Evolutionary conservation across 2,329 filamentous ascomycete genomes (phyloP).

Genomic region (Colletotrichum aenigma): DNA sequence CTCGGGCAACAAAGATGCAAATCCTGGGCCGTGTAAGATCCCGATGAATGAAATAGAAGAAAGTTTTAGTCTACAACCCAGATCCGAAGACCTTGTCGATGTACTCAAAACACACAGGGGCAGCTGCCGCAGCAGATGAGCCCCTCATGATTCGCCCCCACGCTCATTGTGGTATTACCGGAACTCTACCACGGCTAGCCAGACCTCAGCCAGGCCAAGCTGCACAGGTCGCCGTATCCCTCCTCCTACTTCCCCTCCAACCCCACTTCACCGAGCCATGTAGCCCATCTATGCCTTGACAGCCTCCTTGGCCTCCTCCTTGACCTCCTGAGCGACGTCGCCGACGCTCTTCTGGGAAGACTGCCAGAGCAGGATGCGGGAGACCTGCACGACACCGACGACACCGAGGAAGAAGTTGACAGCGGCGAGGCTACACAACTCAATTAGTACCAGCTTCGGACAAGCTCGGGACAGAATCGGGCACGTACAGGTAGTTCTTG

Average conservation of each 20-base stretch:
- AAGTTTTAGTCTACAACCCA: background rate
- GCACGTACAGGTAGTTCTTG: conserved; percentile 80
- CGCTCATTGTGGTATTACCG: background rate
- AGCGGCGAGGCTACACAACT: conserved; percentile 71
- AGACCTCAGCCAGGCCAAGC: background rate
- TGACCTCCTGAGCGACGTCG: conserved; percentile 41
- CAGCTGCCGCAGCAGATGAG: background rate
- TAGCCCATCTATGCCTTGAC: background rate
- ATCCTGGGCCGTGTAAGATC: background rate
- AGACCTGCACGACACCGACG: conserved; percentile 83
- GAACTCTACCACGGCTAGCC: background rate
- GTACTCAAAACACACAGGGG: background rate
- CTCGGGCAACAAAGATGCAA: background rate
- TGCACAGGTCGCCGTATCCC: background rate
- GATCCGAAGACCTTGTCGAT: background rate
- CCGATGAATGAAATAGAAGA: background rate
- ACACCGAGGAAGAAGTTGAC: conserved; percentile 98
- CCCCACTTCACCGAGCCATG: background rate
- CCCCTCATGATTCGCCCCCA: background rate
- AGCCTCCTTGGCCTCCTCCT: conserved; percentile 39
- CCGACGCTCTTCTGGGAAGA: conserved; percentile 53
- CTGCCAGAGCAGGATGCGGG: conserved; percentile 74
- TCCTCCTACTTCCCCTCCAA: background rate
- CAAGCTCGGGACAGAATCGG: background rate
- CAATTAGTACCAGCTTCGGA: background rate